A percentile compares a stretch with the other conserved stretches of the same genome.
These are phyloP conservation scores for Moricandia arvensis DNA, from an alignment of 345 rosid species.

Conservation along the genomic window DNA sequence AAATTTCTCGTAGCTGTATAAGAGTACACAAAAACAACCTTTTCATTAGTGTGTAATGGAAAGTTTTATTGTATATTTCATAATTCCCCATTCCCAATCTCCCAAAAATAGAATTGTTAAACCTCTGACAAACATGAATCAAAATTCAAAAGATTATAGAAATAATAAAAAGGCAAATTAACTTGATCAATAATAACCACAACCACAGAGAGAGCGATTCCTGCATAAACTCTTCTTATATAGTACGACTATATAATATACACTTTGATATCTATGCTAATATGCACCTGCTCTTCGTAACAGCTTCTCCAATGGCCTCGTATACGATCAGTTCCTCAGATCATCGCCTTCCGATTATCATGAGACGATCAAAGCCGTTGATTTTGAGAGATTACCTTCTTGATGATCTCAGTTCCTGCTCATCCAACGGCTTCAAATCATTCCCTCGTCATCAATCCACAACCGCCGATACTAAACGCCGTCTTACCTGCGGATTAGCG, in stretches of 20 bases:
- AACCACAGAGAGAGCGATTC: too few relatives aligned
- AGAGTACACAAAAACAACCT: neutral
- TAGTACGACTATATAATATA: neutral
- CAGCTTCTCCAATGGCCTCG: slow-evolving; percentile 1
- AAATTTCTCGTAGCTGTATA: neutral
- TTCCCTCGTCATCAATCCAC: slow-evolving; percentile 65
- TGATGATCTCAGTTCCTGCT: slow-evolving; percentile 79
- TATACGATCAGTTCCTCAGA: slow-evolving; percentile 6
- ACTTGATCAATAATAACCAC: too few relatives aligned
- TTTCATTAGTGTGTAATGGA: neutral
- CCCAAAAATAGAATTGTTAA: neutral
- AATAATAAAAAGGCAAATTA: too few relatives aligned
- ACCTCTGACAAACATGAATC: neutral
- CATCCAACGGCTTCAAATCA: slow-evolving; percentile 84
- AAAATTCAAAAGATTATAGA: neutral
- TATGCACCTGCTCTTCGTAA: neutral
- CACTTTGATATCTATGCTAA: neutral
- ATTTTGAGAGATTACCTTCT: slow-evolving; percentile 68
- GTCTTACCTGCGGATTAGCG: slow-evolving; percentile 37
- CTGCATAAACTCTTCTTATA: too few relatives aligned
- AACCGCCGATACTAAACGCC: slow-evolving; percentile 49
- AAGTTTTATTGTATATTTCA: neutral
- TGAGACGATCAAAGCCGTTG: slow-evolving; percentile 37
- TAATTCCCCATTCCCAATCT: neutral
- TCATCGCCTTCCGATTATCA: slow-evolving; percentile 11